These are phyloP conservation scores for Fusarium caatingaense DNA, from an alignment of 2,329 filamentous ascomycete species.

Conservation along the genomic window DNA sequence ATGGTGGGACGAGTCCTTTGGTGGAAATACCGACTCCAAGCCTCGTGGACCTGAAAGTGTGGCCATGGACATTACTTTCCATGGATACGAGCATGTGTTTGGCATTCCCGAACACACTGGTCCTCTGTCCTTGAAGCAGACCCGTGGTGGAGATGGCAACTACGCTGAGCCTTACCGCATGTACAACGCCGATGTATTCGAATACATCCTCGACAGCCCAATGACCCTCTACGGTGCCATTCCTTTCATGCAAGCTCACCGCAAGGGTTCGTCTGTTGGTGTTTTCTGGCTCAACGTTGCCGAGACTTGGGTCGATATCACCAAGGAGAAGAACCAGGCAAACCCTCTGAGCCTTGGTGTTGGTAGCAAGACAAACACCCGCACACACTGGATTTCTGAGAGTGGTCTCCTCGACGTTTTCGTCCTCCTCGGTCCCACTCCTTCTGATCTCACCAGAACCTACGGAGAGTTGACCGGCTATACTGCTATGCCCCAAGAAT, in stretches of 20 bases:
- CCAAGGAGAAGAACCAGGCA: conserved; percentile 77
- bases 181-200: conserved; percentile 97
- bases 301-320: conserved; percentile 97
- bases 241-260: conserved; percentile 97
- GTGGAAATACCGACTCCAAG: conserved; percentile 94
- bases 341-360: conserved; percentile 83
- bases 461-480: conserved; percentile 93
- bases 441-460: conserved; percentile 81
- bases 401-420: conserved; percentile 91
- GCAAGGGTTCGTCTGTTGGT: conserved; percentile 91
- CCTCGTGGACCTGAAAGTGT: conserved; percentile 95
- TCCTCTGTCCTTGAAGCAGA: conserved; percentile 87
- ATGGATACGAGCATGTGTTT: conserved; percentile 90
- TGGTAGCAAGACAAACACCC: conserved; percentile 76
- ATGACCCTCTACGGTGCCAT: conserved; percentile 99
- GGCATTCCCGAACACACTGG: conserved; percentile 95
- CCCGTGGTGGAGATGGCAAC: conserved; percentile 86
- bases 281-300: conserved; percentile 98
- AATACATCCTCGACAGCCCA: conserved; percentile 95
- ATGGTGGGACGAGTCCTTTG: conserved; percentile 98
- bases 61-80: conserved; percentile 90
- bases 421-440: conserved; percentile 90
- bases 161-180: conserved; percentile 91
- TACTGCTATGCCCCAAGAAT: conserved; percentile 90
- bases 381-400: conserved; percentile 98